Evolutionary conservation across 1,284 basidiomycete species (phyloP).

Genomic region (Cystobasidium slooffiae): DNA sequence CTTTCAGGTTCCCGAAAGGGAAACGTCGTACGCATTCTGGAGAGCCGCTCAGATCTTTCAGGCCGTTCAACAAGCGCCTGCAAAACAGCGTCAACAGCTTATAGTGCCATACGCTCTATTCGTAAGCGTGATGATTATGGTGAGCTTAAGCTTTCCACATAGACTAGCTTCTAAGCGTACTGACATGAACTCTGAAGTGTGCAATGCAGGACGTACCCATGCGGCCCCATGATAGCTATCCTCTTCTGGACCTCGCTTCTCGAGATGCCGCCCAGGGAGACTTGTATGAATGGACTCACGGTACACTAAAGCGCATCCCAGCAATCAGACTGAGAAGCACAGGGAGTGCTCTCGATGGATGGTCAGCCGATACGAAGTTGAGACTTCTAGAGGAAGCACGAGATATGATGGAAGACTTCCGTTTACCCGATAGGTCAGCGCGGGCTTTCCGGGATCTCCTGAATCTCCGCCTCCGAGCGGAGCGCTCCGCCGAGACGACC

Average conservation of each 20-base stretch:
- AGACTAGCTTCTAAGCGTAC: too few species aligned
- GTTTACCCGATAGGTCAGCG: conserved; percentile 5
- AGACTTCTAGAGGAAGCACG: neutral
- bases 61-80: neutral
- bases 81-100: neutral
- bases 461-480: neutral
- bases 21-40: neutral
- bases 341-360: neutral
- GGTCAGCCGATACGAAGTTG: neutral
- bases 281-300: neutral
- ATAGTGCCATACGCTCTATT: conserved; percentile 10
- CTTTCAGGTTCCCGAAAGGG: neutral
- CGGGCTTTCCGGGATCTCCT: neutral
- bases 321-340: neutral
- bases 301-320: neutral
- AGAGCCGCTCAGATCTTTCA: conserved; percentile 1
- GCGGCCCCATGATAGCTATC: too few species aligned
- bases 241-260: neutral
- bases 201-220: neutral
- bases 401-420: neutral
- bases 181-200: neutral
- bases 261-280: neutral
- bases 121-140: conserved; percentile 8
- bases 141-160: neutral
- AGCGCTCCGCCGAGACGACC: too few species aligned